phyloP scores from a whole-genome alignment of 2,329 filamentous ascomycete species.

The Rhynchosporium agropyri region DNA sequence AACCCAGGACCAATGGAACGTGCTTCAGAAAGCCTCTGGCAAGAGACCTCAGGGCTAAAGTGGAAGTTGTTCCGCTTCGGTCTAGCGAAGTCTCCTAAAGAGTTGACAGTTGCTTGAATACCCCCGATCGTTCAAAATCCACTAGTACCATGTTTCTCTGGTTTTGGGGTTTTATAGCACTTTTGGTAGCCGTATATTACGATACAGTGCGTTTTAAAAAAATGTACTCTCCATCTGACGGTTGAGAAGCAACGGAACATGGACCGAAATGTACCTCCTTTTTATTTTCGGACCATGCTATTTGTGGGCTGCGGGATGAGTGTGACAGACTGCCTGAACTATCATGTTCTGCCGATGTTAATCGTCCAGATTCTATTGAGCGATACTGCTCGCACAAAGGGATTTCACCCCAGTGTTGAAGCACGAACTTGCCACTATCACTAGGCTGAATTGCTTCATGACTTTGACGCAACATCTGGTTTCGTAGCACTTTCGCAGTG shows the following conservation, averaged over 20 bases:
- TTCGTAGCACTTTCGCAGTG: constrained; percentile 41
- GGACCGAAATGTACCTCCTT: constrained; percentile 44
- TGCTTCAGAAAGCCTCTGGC: no score
- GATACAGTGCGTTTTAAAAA: constrained; percentile 49
- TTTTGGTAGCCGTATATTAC: no score
- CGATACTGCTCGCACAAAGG: constrained; percentile 35
- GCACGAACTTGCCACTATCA: constrained; percentile 51
- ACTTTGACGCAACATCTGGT: constrained; percentile 39
- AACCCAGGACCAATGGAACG: no score
- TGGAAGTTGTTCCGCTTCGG: no score
- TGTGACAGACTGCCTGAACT: not conserved
- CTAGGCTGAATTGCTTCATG: constrained; percentile 46
- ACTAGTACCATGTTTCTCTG: constrained; percentile 37
- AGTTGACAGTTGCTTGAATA: no score
- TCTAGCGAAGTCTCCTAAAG: no score
- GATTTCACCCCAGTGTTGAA: constrained; percentile 48
- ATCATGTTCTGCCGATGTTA: not conserved
- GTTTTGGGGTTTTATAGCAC: constrained; percentile 51
- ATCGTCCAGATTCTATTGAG: constrained; percentile 17
- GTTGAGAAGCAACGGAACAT: not conserved
- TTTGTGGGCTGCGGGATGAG: constrained; percentile 47
- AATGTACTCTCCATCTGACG: constrained; percentile 43
- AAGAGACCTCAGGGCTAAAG: no score
- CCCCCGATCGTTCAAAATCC: no score
- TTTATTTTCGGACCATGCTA: constrained; percentile 51